Evolutionary conservation across 1,139 yeast species (phyloP).

Genomic region (Yamadazyma buinensis): DNA sequence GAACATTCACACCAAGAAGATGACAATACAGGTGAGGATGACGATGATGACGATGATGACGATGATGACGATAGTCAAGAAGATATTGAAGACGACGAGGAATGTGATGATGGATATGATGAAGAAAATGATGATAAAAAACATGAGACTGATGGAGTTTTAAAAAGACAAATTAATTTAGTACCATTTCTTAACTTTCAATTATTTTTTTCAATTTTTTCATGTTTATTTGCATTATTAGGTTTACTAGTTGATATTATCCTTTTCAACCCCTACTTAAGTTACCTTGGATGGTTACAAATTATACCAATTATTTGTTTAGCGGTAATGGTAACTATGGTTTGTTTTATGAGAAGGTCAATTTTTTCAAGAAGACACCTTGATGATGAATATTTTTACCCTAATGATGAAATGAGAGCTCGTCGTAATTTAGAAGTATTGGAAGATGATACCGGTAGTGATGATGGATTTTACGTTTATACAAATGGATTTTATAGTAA

Average conservation of each 20-base stretch:
- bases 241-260: conserved; percentile 42
- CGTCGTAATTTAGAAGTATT: conserved; percentile 17
- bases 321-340: conserved; percentile 33
- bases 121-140: background rate
- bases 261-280: conserved; percentile 37
- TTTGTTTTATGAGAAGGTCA: conserved; percentile 40
- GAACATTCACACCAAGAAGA: too few species aligned
- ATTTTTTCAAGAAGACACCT: conserved; percentile 36
- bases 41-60: background rate
- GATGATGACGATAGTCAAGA: background rate
- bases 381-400: conserved; percentile 27
- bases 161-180: conserved; percentile 17
- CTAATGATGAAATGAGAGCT: conserved; percentile 37
- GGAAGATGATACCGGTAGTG: conserved; percentile 32
- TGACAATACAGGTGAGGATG: too few species aligned
- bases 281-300: conserved; percentile 45
- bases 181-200: conserved; percentile 30
- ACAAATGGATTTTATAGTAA: conserved; percentile 40
- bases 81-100: background rate
- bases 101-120: background rate
- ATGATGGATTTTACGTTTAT: conserved; percentile 44
- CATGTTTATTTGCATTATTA: conserved; percentile 36
- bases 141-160: background rate
- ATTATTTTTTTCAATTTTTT: conserved; percentile 29
- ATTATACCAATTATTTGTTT: conserved; percentile 35